Base-by-base conservation (phyloP, 352 stramenopile species). In the Phytophthora ohioensis region DNA sequence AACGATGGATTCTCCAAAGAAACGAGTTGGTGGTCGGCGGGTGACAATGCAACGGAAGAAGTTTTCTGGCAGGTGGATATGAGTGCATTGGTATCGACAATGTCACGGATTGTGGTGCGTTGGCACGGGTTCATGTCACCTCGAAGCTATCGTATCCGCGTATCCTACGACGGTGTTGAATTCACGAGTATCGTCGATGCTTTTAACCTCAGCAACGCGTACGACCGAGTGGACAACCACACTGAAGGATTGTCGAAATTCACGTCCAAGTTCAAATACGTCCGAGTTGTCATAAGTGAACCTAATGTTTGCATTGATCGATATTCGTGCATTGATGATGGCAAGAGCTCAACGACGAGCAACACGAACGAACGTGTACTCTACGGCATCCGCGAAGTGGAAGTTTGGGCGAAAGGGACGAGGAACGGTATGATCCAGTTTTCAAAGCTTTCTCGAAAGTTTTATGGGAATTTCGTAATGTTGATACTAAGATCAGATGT, bases 31-130 rank as follows among this genome's bases (percentile, higher is more conserved):
- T 95, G 87, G 87, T 91, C 85, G 3, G 79, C 79, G 4, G 87
- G 84, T 38, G 76, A 87, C 46, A 68, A 82, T 45, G 55, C 71
- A 2, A 71, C 42, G 32, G 73, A 88, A 41, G 57, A 68, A 9
- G 72, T 90, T 2, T 94, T 87, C 66, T 94, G 85, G 81, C 87
- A 94, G 71, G 69, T 93, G 15, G 93, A 94, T 62, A 75, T 95
- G 65, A 90, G 83, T 15, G 51, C 69, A 1, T 54, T 81, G 38
- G 75, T 74, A 48, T 73, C 84, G 4, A 67, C 67, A 1, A 64
- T 92, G n/a, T 73, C 73, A 39, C 79, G 86, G 11, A 78, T 93
- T 49, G 72, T 95, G 31, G 78, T 95, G 46, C 85, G 82, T 0
- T 95, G 85, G 87, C 84, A 95, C 70, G 86, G 86, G 21, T 94